phyloP scores from a whole-genome alignment of 192 early-diverging fungal genomes.

The Cladochytrium replicatum region DNA sequence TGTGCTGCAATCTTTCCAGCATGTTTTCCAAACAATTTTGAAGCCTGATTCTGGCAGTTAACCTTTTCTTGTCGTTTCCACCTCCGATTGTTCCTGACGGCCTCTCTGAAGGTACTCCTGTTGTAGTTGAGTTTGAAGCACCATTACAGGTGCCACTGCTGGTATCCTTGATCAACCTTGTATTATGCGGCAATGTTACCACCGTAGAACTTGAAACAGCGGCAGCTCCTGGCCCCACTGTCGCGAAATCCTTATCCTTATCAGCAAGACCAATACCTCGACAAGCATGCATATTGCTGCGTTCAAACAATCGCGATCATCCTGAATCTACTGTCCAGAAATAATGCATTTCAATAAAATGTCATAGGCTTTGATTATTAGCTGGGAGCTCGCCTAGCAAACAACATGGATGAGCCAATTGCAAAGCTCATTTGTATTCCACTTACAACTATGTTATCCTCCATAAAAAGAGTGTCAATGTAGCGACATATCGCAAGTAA shows the following conservation, averaged over 20 bases:
- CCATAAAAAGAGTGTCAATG: conserved; percentile 50
- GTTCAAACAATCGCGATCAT: conserved; percentile 56
- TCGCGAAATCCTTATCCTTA: conserved; percentile 41
- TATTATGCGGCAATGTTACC: background rate
- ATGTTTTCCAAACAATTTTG: conserved; percentile 21
- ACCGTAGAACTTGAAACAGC: background rate
- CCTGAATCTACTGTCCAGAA: conserved; percentile 66
- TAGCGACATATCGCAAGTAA: conserved; percentile 61
- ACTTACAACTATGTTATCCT: conserved; percentile 47
- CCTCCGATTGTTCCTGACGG: background rate
- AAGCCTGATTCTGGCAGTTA: conserved; percentile 7
- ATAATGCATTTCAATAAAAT: conserved; percentile 66
- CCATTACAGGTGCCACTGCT: no score
- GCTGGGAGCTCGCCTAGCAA: conserved; percentile 32
- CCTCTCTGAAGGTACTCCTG: no score
- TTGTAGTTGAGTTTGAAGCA: no score
- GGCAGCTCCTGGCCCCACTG: conserved; percentile 5
- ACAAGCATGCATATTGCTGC: conserved; percentile 55
- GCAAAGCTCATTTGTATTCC: background rate
- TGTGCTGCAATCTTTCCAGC: background rate
- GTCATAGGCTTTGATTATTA: conserved; percentile 66
- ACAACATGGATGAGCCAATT: background rate
- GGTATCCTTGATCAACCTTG: no score
- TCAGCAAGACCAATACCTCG: conserved; percentile 61
- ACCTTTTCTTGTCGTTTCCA: conserved; percentile 2